These are phyloP conservation scores for Coccomyxa subellipsoidea DNA, from an alignment of 163 green algal genomes.

Conservation along the genomic window DNA sequence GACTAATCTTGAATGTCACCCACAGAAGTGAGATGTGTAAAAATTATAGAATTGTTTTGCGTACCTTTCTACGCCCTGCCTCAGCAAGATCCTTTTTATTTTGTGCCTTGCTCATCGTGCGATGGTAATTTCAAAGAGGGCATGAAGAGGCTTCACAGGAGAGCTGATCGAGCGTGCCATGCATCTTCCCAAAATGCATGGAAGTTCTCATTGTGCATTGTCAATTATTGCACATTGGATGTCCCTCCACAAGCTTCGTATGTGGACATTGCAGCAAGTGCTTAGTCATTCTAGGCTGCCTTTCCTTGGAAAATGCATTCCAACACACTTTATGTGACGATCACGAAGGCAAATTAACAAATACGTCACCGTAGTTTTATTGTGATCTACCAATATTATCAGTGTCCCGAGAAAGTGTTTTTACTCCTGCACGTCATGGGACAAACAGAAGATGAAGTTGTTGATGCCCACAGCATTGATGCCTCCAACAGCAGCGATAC, in stretches of 20 bases:
- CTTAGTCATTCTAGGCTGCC: not conserved
- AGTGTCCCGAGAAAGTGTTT: too few species aligned
- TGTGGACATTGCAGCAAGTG: not conserved
- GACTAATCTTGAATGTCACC: too few species aligned
- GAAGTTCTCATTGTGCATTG: too few species aligned
- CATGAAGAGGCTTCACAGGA: not conserved
- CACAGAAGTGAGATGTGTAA: too few species aligned
- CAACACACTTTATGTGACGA: not conserved
- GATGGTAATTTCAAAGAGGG: not conserved
- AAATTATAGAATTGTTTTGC: not conserved
- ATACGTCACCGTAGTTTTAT: too few species aligned
- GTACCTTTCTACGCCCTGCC: conserved; percentile 28
- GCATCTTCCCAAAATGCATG: not conserved
- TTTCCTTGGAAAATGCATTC: not conserved
- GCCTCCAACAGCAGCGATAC: not conserved
- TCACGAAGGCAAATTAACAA: not conserved
- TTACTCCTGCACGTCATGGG: too few species aligned
- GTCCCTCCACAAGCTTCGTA: not conserved
- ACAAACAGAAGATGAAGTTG: not conserved
- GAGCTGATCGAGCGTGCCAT: not conserved
- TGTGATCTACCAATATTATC: too few species aligned
- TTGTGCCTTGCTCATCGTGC: conserved; percentile 10
- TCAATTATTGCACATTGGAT: not conserved
- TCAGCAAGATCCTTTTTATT: conserved; percentile 20
- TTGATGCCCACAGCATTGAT: not conserved